phyloP scores from a whole-genome alignment of 106 monocot species.

The Iris macrosiphon region DNA sequence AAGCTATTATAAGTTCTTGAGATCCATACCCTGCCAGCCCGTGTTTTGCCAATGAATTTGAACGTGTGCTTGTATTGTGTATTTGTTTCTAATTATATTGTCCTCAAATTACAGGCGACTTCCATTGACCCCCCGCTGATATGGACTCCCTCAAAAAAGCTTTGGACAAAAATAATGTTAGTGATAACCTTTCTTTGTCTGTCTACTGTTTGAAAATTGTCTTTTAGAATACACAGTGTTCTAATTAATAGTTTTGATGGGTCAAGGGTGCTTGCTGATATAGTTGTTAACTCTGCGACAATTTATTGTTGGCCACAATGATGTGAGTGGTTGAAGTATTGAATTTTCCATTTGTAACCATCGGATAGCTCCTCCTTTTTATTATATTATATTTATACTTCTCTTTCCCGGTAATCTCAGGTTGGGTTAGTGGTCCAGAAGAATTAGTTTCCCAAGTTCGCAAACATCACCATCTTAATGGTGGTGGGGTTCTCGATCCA shows the following conservation, averaged over 20 bases:
- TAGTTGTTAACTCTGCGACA: conserved; percentile 92
- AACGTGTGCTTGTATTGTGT: not conserved
- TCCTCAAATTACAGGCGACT: conserved; percentile 47
- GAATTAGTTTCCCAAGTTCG: conserved; percentile 75
- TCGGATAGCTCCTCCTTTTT: not conserved
- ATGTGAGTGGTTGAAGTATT: too few species aligned
- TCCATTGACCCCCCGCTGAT: conserved; percentile 90
- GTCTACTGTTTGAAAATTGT: not conserved
- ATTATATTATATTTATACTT: not conserved
- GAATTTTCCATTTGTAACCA: too few species aligned
- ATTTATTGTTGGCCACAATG: conserved; percentile 93
- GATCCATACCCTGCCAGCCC: too few species aligned
- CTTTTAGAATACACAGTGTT: not conserved
- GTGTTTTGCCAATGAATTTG: too few species aligned
- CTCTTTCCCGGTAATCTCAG: conserved; percentile 66
- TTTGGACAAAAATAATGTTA: conserved; percentile 65
- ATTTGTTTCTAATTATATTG: not conserved
- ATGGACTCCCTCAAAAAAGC: conserved; percentile 59
- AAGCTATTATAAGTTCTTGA: too few species aligned
- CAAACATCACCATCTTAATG: conserved; percentile 72
- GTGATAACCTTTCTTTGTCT: too few species aligned
- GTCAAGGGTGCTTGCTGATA: too few species aligned
- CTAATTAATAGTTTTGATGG: not conserved
- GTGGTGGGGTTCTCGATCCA: conserved; percentile 93
- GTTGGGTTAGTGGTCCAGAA: conserved; percentile 86